Conservation (phyloP, 2,329 filamentous ascomycete genomes). For the Pseudocercospora musae region DNA sequence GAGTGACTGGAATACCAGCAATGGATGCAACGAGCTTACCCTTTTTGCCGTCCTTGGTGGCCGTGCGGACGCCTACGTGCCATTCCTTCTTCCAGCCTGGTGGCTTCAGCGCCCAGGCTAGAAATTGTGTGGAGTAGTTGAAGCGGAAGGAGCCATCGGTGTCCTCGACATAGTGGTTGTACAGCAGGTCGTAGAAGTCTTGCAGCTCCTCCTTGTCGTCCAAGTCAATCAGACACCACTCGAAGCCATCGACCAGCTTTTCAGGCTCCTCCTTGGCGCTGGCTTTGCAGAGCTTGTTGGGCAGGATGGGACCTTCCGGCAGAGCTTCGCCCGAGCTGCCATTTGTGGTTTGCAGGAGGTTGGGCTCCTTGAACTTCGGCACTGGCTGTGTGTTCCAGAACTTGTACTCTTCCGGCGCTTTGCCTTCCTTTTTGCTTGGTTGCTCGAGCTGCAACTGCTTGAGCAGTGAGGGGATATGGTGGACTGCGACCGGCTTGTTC, state of each 20-base stretch:
- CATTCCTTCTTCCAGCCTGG: conserved; percentile 92
- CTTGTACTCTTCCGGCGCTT: conserved; percentile 62
- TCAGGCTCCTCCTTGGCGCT: conserved; percentile 56
- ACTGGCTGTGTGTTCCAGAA: conserved; percentile 99
- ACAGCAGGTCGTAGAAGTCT: conserved; percentile 88
- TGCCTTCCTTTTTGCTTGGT: conserved; percentile 31
- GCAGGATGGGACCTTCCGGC: conserved; percentile 79
- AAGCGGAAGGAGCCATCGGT: conserved; percentile 96
- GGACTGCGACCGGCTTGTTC: conserved; percentile 21
- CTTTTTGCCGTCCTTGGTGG: conserved; percentile 55
- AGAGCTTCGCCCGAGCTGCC: conserved; percentile 51
- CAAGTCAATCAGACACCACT: conserved; percentile 91
- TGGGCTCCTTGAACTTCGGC: conserved; percentile 64
- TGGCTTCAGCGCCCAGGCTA: conserved; percentile 92
- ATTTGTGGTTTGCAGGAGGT: conserved; percentile 35
- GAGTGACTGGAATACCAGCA: conserved; percentile 80
- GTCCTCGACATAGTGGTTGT: conserved; percentile 95
- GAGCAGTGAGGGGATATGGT: conserved; percentile 31
- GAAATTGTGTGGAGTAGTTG: conserved; percentile 84
- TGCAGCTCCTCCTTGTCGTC: conserved; percentile 71
- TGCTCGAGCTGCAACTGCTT: conserved; percentile 29
- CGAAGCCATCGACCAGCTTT: conserved; percentile 75
- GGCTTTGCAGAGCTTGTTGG: conserved; percentile 69
- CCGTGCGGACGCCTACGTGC: conserved; percentile 87
- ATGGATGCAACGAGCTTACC: conserved; percentile 93